Evolutionary conservation across 257 asterid species (phyloP), one percentile per base, ranked within the genome.

Genomic region (Gardenia jasminoides): DNA sequence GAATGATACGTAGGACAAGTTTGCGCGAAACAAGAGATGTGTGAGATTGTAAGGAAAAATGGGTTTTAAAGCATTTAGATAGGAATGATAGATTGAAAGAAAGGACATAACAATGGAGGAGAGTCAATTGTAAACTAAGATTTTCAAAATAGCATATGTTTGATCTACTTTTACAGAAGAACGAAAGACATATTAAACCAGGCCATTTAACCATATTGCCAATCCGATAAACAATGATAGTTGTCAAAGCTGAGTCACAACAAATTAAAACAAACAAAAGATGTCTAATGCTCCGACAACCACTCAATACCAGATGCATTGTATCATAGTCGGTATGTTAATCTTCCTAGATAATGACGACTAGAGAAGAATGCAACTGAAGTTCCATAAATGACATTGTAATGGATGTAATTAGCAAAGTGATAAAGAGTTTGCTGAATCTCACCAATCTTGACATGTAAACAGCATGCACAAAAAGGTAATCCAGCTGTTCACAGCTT

Each of bases 191-290:
- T 47, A 74, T 67, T 68, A 47, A 41, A 77, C 48, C 13, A 61
- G 76, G 46, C 78, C 78, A 71, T 36, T n/a, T 76, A 48, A 50
- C 22, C 30, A 82, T 58, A 52, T 62, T 41, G 71, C 68, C 39
- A 72, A 56, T 48, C 43, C 26, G 17, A 77, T 24, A 22, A 61
- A 73, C 66, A 48, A 28, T 47, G 59, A 16, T 33, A 59, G 61
- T 16, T 39, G 61, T 79, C 62, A 59, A 46, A 72, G 39, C 66
- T 47, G 61, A 77, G 62, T 66, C 79, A 77, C 77, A 77, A 56
- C 74, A 80, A 83, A 56, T 72, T 26, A 67, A 24, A 80, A 68
- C 15, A 36, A 52, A 44, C 44, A 61, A 46, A 41, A 24, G 54
- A 67, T 17, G 22, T 54, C 61, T n/a, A 39, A n/a, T 78, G 58